Base-by-base conservation (phyloP, 78 protist species). In the Speleostelium caveatum region DNA sequence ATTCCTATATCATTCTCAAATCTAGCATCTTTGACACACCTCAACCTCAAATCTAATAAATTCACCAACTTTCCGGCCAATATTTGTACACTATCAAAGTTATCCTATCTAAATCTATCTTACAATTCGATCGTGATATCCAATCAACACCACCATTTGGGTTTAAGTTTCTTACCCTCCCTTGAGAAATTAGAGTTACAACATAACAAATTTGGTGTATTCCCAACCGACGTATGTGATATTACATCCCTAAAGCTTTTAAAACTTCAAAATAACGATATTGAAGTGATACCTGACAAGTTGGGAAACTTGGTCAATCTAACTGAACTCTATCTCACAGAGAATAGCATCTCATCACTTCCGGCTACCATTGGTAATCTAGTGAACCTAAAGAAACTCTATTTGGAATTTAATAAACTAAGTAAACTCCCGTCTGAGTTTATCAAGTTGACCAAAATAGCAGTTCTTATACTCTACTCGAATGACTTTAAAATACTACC, bases 161-260 rank as follows among this genome's bases (percentile, higher is more conserved):
- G 80, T 30, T 32, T 86, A 2, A 60, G 76, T 24, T 26, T 51
- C 62, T n/a, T 86, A 7, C 49, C 77, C 2, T 26, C 65, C 5
- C 72, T 86, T 22, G 67, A 53, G 22, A 75, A 49, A 30, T 30
- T 86, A 0, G 65, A 73, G 19, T 28, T 73, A 21, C 86, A 75
- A 60, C 93, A 86, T 56, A 86, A 86, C 79, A 74, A 69, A 53
- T 65, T 86, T 19, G 65, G 71, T 33, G 51, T 38, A 7, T 42
- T 86, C 3, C 93, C 93, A 28, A 63, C 42, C 53, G 83, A 59
- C 38, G 41, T 86, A 16, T 65, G 79, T 30, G 62, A 60, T 2
- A 38, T 73, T 0, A 21, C 16, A 6, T 26, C 55, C 0, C 65
- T 83, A 21, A 69, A n/a, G 2, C n/a, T 60, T 3, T 38, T 83